Evolutionary conservation across 306 rosid genomes (phyloP).

Genomic region (Castanea mollissima): DNA sequence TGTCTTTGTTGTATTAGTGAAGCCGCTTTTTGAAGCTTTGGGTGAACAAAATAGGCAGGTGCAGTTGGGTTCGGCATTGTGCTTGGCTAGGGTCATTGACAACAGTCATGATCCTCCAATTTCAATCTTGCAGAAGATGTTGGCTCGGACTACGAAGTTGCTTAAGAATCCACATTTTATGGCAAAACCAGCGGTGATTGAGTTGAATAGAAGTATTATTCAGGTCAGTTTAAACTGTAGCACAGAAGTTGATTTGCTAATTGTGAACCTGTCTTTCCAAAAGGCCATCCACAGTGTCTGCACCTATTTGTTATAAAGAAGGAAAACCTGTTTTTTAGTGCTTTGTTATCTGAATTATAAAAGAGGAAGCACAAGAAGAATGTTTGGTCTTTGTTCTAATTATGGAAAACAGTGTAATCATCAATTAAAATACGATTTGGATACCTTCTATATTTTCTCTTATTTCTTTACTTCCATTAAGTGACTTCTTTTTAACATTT

Average conservation of each 20-base stretch:
- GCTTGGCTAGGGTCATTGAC: slow-evolving; percentile 59
- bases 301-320: background rate
- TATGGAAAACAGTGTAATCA: background rate
- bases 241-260: background rate
- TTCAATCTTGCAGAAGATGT: slow-evolving; percentile 59
- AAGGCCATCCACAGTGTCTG: too few relatives aligned
- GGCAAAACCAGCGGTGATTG: slow-evolving; percentile 71
- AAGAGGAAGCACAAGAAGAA: background rate
- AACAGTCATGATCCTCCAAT: slow-evolving; percentile 59
- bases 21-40: slow-evolving; percentile 70
- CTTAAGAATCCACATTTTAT: slow-evolving; percentile 71
- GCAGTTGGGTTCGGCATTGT: slow-evolving; percentile 64
- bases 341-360: background rate
- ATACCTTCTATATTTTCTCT: background rate
- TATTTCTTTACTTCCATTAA: background rate
- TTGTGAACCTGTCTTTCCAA: background rate
- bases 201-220: slow-evolving; percentile 61
- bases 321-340: background rate
- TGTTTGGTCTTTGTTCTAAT: background rate
- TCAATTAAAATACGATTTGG: background rate
- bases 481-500: background rate
- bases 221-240: slow-evolving; percentile 33
- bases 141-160: slow-evolving; percentile 59
- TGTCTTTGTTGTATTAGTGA: slow-evolving; percentile 50
- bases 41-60: slow-evolving; percentile 83